Conservation (phyloP, 2,329 filamentous ascomycete species). For the Dothistroma pini region DNA sequence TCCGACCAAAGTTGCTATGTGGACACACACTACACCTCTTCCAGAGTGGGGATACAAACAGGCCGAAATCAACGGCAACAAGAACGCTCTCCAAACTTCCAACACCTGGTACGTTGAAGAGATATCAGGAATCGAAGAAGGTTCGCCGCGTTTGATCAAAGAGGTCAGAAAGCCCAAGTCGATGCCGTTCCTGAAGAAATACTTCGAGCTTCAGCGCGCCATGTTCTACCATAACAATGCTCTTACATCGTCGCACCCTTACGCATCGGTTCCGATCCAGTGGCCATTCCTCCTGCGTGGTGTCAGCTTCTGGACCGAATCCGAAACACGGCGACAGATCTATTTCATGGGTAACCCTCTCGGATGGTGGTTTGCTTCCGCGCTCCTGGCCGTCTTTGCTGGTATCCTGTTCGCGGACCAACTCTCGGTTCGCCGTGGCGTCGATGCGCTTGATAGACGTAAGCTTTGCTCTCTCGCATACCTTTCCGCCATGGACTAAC, state of each 20-base stretch:
- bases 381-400: constrained; percentile 85
- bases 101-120: constrained; percentile 96
- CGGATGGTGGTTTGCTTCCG: constrained; percentile 95
- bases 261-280: constrained; percentile 89
- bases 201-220: constrained; percentile 90
- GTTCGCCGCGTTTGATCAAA: constrained; percentile 70
- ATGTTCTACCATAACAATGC: constrained; percentile 99
- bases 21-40: constrained; percentile 93
- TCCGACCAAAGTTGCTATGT: constrained; percentile 97
- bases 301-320: constrained; percentile 99
- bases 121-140: constrained; percentile 71
- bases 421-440: constrained; percentile 82
- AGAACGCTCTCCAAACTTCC: constrained; percentile 82
- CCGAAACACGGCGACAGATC: constrained; percentile 91
- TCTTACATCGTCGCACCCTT: constrained; percentile 93
- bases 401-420: constrained; percentile 92
- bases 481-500: constrained; percentile 1
- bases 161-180: constrained; percentile 74
- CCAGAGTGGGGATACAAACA: constrained; percentile 97
- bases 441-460: constrained; percentile 92
- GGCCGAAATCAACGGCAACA: constrained; percentile 99
- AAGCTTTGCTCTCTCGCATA: constrained; percentile 47
- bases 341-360: constrained; percentile 97
- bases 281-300: constrained; percentile 97
- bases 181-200: constrained; percentile 87